phyloP scores from a whole-genome alignment of 805 yeast genomes.

The Maudiozyma serrabonitensis region DNA sequence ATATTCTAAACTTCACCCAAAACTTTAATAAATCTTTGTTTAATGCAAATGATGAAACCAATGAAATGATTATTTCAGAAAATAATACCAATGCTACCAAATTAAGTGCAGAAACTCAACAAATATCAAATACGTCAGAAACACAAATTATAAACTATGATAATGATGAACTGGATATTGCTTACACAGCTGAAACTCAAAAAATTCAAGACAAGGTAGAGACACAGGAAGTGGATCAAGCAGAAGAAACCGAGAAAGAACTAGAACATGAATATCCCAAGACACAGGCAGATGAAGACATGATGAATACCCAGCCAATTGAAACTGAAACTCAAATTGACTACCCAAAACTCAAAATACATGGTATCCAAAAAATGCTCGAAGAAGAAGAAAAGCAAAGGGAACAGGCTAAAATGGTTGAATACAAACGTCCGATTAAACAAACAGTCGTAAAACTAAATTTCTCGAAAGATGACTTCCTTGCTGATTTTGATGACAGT shows the following conservation, averaged over 20 bases:
- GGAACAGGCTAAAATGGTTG: slow-evolving; percentile 1
- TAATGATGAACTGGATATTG: too few relatives aligned
- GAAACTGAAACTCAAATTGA: background rate
- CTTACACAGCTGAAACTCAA: background rate
- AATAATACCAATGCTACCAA: background rate
- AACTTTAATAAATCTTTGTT: background rate
- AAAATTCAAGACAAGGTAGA: background rate
- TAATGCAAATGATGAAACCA: background rate
- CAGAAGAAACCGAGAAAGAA: background rate
- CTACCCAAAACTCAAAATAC: slow-evolving; percentile 7
- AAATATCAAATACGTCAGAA: too few relatives aligned
- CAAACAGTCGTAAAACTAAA: background rate
- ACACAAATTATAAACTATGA: too few relatives aligned
- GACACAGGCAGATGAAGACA: background rate
- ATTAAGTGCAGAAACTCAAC: background rate
- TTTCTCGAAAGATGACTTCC: slow-evolving; percentile 17
- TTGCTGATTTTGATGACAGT: slow-evolving; percentile 15
- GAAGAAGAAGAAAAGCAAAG: slow-evolving; percentile 1
- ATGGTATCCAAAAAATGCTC: slow-evolving; percentile 12
- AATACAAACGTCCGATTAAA: slow-evolving; percentile 1
- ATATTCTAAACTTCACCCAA: background rate
- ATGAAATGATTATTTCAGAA: background rate
- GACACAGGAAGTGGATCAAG: too few relatives aligned
- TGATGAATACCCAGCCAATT: background rate
- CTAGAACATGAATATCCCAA: background rate